These are phyloP conservation scores for Podospora appendiculata DNA, from an alignment of 495 filamentous ascomycete genomes.

Conservation along the genomic window DNA sequence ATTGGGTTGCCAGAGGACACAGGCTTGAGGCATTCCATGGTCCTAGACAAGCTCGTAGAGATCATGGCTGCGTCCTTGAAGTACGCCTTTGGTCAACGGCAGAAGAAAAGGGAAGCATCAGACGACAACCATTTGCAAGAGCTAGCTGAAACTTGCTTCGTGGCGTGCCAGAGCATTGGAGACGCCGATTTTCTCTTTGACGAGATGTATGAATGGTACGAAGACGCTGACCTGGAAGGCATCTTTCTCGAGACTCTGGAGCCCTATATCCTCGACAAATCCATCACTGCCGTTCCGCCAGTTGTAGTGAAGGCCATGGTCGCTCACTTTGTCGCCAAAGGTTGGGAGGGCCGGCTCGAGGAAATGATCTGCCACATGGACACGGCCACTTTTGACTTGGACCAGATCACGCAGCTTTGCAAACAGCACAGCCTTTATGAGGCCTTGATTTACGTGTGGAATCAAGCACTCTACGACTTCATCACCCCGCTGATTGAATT, in stretches of 20 bases:
- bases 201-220: constrained; percentile 81
- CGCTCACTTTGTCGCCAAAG: constrained; percentile 64
- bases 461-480: constrained; percentile 78
- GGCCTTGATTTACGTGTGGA: constrained; percentile 96
- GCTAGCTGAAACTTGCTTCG: constrained; percentile 75
- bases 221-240: constrained; percentile 61
- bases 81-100: constrained; percentile 67
- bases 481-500: constrained; percentile 86
- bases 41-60: constrained; percentile 81
- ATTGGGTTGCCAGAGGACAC: constrained; percentile 89
- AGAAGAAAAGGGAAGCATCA: constrained; percentile 42
- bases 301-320: constrained; percentile 81
- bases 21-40: constrained; percentile 64
- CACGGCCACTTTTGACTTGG: constrained; percentile 84
- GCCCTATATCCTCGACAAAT: constrained; percentile 71
- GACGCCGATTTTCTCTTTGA: constrained; percentile 83
- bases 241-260: constrained; percentile 85
- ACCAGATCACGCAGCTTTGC: constrained; percentile 85
- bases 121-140: constrained; percentile 60
- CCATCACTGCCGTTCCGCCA: constrained; percentile 69
- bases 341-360: constrained; percentile 70
- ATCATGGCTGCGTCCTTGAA: constrained; percentile 92
- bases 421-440: constrained; percentile 88
- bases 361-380: constrained; percentile 92
- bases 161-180: constrained; percentile 67